Evolutionary conservation across 1,284 basidiomycete genomes (phyloP), one percentile per base, ranked within the genome.

Genomic region (Takashimella tepidaria): DNA sequence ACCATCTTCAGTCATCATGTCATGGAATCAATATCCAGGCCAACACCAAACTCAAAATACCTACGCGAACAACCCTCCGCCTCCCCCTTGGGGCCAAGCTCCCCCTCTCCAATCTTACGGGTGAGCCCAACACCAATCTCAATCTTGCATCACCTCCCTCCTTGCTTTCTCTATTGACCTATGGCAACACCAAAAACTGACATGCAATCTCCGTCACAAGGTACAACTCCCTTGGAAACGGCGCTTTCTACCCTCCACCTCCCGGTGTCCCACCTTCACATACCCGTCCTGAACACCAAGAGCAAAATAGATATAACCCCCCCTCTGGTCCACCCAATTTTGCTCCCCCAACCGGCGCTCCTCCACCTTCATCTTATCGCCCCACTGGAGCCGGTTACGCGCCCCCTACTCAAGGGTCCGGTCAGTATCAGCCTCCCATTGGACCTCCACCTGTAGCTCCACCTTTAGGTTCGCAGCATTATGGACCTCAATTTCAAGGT

Each of bases 381-480:
- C 41, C 52, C 5, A 57, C 51, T n/a, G 50, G n/a, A 4, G 52
- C 47, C 1, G 55, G 58, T 4, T 59, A 42, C 40, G 26, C 45
- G 25, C 51, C 51, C n/a, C 45, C 51, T 11, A 22, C 45, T 45
- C 47, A 42, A 25, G 21, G 50, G 19, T 24, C 47, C 27, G 24
- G 31, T 43, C 46, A 48, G 43, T 20, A 53, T 24, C 24, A 25
- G 26, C 45, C 41, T 13, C 49, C 51, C 19, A 20, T 41, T 4
- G 56, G 56, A 4, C 21, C 46, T 41, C 49, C 50, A 12, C 53
- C 44, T 23, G 46, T 37, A 22, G 54, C 49, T n/a, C 57, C 57
- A 3, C 88, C 88, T 1, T 67, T 75, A 6, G 77, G 80, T 31
- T 76, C 81, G 42, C 89, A 91, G 68, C 73, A 80, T 60, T 89